Evolutionary conservation across 345 rosid genomes (phyloP).

Genomic region (Eucalyptus cloeziana): DNA sequence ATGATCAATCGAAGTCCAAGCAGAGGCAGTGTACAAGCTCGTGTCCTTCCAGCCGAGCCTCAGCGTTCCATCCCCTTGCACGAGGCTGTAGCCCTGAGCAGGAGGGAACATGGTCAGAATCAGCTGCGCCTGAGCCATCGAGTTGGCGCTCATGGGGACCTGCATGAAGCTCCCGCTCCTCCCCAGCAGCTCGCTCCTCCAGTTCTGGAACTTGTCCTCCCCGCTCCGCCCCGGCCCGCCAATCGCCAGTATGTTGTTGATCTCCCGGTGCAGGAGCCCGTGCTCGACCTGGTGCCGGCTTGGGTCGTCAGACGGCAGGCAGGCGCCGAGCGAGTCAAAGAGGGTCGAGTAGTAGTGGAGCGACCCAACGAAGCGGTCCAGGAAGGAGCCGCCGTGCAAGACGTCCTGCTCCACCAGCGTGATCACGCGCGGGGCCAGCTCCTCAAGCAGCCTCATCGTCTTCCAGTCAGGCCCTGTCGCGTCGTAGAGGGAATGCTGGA

Average conservation of each 20-base stretch:
- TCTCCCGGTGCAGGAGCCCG: conserved; percentile 33
- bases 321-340: conserved; percentile 54
- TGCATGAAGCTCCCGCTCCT: conserved; percentile 16
- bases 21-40: conserved; percentile 52
- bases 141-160: conserved; percentile 46
- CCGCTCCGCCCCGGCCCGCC: conserved; percentile 69
- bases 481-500: conserved; percentile 53
- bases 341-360: conserved; percentile 53
- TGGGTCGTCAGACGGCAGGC: conserved; percentile 17
- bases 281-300: conserved; percentile 38
- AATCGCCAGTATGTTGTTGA: conserved; percentile 50
- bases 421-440: conserved; percentile 27
- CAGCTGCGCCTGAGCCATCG: conserved; percentile 68
- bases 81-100: conserved; percentile 47
- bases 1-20: conserved; percentile 28
- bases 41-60: conserved; percentile 65
- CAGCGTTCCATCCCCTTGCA: conserved; percentile 50
- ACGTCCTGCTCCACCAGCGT: conserved; percentile 61
- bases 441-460: conserved; percentile 30
- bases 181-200: conserved; percentile 34
- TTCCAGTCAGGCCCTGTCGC: conserved; percentile 54
- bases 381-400: conserved; percentile 35
- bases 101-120: conserved; percentile 56
- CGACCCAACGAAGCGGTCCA: conserved; percentile 56
- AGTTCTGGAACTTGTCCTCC: conserved; percentile 41